These are phyloP conservation scores for Coprinopsis strossmayeri DNA, from an alignment of 768 basidiomycete genomes.

Conservation along the genomic window DNA sequence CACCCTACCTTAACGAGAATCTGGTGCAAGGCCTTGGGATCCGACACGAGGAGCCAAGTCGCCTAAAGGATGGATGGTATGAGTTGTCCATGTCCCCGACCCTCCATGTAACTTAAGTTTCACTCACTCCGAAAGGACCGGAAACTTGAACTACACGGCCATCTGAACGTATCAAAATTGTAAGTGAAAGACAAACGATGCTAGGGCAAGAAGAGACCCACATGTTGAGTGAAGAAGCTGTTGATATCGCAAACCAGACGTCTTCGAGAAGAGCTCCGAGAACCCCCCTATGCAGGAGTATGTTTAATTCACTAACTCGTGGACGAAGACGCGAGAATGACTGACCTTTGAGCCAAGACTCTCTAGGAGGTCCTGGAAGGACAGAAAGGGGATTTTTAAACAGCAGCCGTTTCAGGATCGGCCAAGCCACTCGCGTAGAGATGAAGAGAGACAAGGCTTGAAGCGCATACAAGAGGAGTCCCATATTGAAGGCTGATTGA, in stretches of 20 bases:
- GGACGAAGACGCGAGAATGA: not conserved
- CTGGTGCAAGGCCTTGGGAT: slow-evolving; percentile 38
- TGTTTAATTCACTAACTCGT: not conserved
- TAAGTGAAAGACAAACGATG: not conserved
- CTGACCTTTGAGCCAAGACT: not conserved
- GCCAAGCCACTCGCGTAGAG: not conserved
- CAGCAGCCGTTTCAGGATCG: not conserved
- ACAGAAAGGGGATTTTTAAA: not conserved
- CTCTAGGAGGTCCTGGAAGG: not conserved
- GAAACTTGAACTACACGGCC: not conserved
- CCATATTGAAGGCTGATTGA: too few relatives aligned
- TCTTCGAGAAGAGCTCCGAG: not conserved
- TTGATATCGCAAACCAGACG: not conserved
- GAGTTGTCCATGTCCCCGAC: too few relatives aligned
- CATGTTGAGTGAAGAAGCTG: not conserved
- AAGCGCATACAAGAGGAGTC: not conserved
- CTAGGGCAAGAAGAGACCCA: not conserved
- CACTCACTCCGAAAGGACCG: not conserved
- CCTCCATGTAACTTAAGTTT: slow-evolving; percentile 21
- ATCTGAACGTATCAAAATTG: not conserved
- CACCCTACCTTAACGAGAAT: slow-evolving; percentile 41
- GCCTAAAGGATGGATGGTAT: too few relatives aligned
- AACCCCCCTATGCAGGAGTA: too few relatives aligned
- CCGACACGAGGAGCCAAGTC: slow-evolving; percentile 37
- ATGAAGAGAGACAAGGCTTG: not conserved